Percentiles rank a stretch among this genome's conserved stretches.
These are phyloP conservation scores for Saccharomyces hybrid DNA, from an alignment of 1,139 yeast genomes.

Conservation along the genomic window DNA sequence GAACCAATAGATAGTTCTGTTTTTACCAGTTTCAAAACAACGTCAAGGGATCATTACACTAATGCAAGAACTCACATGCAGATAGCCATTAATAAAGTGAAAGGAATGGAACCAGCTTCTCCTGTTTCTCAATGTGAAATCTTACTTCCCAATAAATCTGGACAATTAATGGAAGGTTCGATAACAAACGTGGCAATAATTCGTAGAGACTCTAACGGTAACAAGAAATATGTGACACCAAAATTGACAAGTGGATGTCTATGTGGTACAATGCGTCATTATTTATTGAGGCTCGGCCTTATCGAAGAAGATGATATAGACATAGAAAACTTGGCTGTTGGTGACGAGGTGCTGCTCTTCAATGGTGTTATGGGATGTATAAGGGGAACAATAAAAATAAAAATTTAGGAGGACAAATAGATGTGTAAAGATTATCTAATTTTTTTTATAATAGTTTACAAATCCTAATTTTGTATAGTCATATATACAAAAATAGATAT, in stretches of 20 bases:
- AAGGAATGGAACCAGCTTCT: not conserved
- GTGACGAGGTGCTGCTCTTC: slow-evolving; percentile 62
- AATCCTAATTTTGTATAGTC: not conserved
- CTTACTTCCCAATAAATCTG: slow-evolving; percentile 52
- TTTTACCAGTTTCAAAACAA: slow-evolving; percentile 84
- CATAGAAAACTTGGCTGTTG: slow-evolving; percentile 42
- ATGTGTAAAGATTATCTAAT: not conserved
- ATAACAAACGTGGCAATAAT: slow-evolving; percentile 72
- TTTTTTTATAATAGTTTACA: not conserved
- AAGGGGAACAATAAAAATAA: slow-evolving; percentile 42
- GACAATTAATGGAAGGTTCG: slow-evolving; percentile 72
- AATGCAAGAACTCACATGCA: slow-evolving; percentile 47
- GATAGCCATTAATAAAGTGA: slow-evolving; percentile 34
- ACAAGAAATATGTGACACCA: slow-evolving; percentile 68
- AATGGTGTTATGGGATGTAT: slow-evolving; percentile 82
- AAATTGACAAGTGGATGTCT: slow-evolving; percentile 67
- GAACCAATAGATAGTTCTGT: slow-evolving; percentile 53
- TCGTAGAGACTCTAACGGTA: slow-evolving; percentile 13
- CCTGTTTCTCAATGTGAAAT: slow-evolving; percentile 51
- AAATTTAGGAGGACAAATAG: not conserved
- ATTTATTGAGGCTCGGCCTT: slow-evolving; percentile 46
- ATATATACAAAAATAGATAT: not conserved
- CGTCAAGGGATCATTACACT: slow-evolving; percentile 57
- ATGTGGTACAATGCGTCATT: slow-evolving; percentile 74
- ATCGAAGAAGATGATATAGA: slow-evolving; percentile 50